Base-by-base conservation (phyloP, 352 stramenopile genomes). In the Phytophthora capsici region DNA sequence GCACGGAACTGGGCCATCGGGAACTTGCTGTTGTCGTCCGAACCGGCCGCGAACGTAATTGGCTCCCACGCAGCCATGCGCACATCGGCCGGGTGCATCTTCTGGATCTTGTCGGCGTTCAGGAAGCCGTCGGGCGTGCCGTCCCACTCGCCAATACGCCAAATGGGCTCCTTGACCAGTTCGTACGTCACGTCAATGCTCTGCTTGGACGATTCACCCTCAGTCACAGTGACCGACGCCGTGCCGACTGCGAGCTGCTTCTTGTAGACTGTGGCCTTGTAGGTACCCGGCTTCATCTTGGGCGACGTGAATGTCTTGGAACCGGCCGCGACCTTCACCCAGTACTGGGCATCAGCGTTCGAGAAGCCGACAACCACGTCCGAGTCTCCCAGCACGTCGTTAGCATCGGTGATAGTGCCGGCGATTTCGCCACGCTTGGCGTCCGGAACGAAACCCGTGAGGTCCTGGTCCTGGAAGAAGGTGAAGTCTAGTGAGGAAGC, bases 21-120 rank as follows among this genome's bases (percentile, higher is more conserved):
- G 63, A 86, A 84, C 54, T 43, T 49, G 10, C 45, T 57, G 32
- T 57, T 64, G 1, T 53, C 40, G 30, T 82, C 66, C 0, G 46
- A 57, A 6, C 53, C 69, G 5, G 58, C 59, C 0, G 26, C 47
- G 48, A 83, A 86, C 4, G 64, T 75, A 10, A 61, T 26, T 10
- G 64, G 30, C 0, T 56, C 54, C 63, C 66, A 83, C 4, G 40
- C 38, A 10, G 57, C 20, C 77, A 83, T 86, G 14, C 74, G 77
- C 2, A 45, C 40, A 47, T 86, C 74, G 20, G 74, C 80, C 17
- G 74, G 74, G 48, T 86, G 77, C 77, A 86, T 83, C 32, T 34
- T 68, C 54, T 78, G 68, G 61, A 86, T 82, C 63, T 83, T 86
- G 69, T 86, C 66, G 8, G 77, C 63, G 51, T 86, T 86, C 2